Evolutionary conservation across 345 rosid genomes (phyloP), one percentile per base, ranked within the genome.

Genomic region (Corchorus capsularis): DNA sequence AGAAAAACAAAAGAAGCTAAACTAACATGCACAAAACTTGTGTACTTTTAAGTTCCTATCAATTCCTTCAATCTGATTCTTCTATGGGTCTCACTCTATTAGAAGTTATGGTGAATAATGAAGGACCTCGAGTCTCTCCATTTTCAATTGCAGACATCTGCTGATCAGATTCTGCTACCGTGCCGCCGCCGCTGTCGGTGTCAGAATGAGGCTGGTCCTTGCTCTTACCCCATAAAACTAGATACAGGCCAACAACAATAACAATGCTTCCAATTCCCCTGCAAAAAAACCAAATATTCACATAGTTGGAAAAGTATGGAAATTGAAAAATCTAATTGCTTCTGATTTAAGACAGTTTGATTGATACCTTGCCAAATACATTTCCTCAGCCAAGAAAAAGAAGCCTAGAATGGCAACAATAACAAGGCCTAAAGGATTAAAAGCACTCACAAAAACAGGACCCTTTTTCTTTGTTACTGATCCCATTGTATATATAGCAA

Each of bases 371-470:
- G 91, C 97, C n/a, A 88, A 12, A 67, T 78, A 84, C 81, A 85
- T 64, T 45, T 80, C 77, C 67, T 89, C 90, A 1, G 87, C 57
- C 60, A 92, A 76, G 37, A 88, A 41, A 57, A 90, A 78, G 52
- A 89, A 80, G 64, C 94, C 87, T 66, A 90, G 71, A 63, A 88
- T 47, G 17, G 91, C 86, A 54, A 87, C 91, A 0, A 90, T 61
- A 61, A 92, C 83, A 91, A 90, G 86, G 79, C 82, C 65, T 66
- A 92, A 77, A 1, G 94, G 97, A 78, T 82, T 92, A 57, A 92
- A 90, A 47, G 94, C 86, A 49, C 90, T 87, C 22, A 85, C 92
- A 76, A 88, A 92, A 56, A 90, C 93, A 4, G 97, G 94, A 4
- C 97, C 97, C 76, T 77, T 86, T 68, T 69, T 79, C 70, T 86